Percentiles rank a stretch among this genome's conserved stretches.
phyloP scores from a whole-genome alignment of 2,329 filamentous ascomycete species.

The Ceratocystis huliohia region DNA sequence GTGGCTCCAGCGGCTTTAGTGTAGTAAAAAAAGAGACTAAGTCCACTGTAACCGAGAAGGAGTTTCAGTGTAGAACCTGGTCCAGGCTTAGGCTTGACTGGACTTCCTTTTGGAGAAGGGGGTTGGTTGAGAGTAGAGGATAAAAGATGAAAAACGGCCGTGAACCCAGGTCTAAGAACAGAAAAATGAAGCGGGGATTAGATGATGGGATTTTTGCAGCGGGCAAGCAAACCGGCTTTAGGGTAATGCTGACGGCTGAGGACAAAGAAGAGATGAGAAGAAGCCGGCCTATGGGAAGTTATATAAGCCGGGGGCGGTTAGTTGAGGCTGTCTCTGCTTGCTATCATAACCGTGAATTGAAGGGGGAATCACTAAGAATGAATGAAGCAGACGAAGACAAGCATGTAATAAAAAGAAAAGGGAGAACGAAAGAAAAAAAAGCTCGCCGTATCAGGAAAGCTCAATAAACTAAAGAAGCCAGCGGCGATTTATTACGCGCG shows the following conservation, averaged over 20 bases:
- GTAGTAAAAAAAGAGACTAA: not conserved
- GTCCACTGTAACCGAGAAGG: not conserved
- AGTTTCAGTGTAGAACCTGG: not conserved
- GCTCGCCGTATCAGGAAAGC: not conserved
- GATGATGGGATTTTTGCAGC: not conserved
- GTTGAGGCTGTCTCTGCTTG: too few relatives aligned
- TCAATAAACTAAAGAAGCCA: not conserved
- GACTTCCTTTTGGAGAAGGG: not conserved
- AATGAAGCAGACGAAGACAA: not conserved
- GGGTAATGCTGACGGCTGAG: not conserved
- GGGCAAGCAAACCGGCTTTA: not conserved
- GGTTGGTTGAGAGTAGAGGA: not conserved
- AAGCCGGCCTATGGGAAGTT: not conserved
- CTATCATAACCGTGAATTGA: too few relatives aligned
- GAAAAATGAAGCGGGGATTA: not conserved
- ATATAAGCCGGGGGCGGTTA: too few relatives aligned
- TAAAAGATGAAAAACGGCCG: not conserved
- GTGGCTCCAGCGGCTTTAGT: not conserved
- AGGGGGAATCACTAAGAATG: not conserved
- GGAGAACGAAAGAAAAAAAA: not conserved
- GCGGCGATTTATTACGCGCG: not conserved
- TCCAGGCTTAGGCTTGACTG: not conserved
- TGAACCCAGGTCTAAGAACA: not conserved
- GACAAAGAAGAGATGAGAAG: not conserved
- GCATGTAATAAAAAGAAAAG: not conserved